Evolutionary conservation across 2,329 filamentous ascomycete genomes (phyloP), one percentile per base, ranked within the genome.

Genomic region (Trichoderma sp.): DNA sequence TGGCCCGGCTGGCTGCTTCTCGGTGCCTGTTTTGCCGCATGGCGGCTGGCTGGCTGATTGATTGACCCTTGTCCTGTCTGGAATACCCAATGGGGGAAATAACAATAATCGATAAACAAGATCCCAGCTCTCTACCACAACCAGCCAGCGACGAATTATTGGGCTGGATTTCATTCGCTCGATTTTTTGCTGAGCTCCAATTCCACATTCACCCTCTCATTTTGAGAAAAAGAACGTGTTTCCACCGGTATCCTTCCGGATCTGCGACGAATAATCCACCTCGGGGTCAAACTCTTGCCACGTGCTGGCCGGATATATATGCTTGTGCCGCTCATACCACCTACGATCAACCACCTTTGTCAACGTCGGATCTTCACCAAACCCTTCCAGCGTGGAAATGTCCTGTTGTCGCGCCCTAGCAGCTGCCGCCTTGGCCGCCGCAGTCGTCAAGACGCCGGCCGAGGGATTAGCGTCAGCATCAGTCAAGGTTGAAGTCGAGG

Each of bases 321-420:
- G 96, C 81, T 98, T 99, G 79, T 98, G 97, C 76, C 90, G 88
- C 83, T 97, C 94, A 78, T 97, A 99, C 96, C 96, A 99, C 70
- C 96, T 85, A 70, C 96, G 87, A 81, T 99, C 95, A 4, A 99
- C 95, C 4, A 99, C 94, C 78, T 97, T 98, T 3, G 95, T 98
- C 71, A 91, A 81, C 3, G 86, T 86, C 0, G 94, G 89, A 74
- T 98, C 94, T 71, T 96, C 91, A 51, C 84, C 80, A 30, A 85
- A 89, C 16, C 95, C 95, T 81, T 97, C 95, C 14, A 90, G 85
- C 65, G 85, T 84, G 49, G 80, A 81, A 58, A 89, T 82, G 59
- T 85, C 83, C 16, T 83, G 79, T 4, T 83, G 78, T 6, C 75
- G 72, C 68, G 77, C 79, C 52, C 77, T 75, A 3, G 81, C 77